Evolutionary conservation across 257 asterid genomes (phyloP).

Genomic region (Solanum virginianum): DNA sequence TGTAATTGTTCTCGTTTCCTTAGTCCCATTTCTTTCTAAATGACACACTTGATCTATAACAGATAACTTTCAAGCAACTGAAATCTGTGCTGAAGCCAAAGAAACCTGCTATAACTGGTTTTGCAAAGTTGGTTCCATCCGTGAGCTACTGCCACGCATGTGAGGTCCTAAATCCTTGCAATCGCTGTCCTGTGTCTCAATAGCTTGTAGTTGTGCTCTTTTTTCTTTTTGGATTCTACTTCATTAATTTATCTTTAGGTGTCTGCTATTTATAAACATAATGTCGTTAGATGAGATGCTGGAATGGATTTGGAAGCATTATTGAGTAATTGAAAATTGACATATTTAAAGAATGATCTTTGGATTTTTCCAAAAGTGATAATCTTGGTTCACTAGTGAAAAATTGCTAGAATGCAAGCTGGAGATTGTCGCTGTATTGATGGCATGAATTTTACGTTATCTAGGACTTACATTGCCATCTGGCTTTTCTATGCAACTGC

Average conservation of each 20-base stretch:
- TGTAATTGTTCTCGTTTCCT: background rate
- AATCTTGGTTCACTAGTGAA: background rate
- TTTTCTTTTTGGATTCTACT: background rate
- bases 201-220: background rate
- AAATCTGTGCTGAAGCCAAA: constrained; percentile 61
- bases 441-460: background rate
- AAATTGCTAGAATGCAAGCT: background rate
- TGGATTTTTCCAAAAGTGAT: background rate
- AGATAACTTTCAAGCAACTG: constrained; percentile 49
- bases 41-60: constrained; percentile 14
- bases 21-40: background rate
- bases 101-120: constrained; percentile 93
- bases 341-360: background rate
- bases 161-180: constrained; percentile 24
- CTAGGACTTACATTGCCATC: background rate
- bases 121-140: constrained; percentile 63
- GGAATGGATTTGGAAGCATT: background rate
- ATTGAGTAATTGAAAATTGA: background rate
- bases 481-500: background rate
- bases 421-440: background rate
- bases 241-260: background rate
- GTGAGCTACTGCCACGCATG: constrained; percentile 89
- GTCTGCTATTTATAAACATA: background rate
- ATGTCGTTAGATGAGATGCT: background rate
- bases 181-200: background rate